phyloP scores from a whole-genome alignment of 768 basidiomycete genomes.

The Collybia nuda region DNA sequence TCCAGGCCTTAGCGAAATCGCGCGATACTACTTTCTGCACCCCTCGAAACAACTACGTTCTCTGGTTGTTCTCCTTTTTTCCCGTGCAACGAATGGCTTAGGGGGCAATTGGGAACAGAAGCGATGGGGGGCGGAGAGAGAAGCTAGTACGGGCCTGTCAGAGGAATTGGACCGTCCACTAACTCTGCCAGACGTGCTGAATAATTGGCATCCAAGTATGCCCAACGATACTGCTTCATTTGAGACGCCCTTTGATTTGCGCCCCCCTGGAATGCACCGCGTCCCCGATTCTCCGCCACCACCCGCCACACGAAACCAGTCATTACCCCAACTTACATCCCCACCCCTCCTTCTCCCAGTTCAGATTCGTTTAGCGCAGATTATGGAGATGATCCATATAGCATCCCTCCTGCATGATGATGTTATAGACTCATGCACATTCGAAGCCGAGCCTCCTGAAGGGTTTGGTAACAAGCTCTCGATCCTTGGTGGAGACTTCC shows the following conservation, averaged over 20 bases:
- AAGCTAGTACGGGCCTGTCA: slow-evolving; percentile 50
- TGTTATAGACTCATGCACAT: slow-evolving; percentile 72
- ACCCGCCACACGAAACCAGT: slow-evolving; percentile 9
- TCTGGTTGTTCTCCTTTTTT: slow-evolving; percentile 83
- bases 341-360: slow-evolving; percentile 69
- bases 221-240: slow-evolving; percentile 76
- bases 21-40: slow-evolving; percentile 89
- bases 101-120: slow-evolving; percentile 64
- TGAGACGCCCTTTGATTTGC: slow-evolving; percentile 51
- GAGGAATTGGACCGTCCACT: slow-evolving; percentile 79
- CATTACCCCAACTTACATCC: slow-evolving; percentile 20
- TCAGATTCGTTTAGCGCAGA: slow-evolving; percentile 90
- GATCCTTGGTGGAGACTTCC: slow-evolving; percentile 93
- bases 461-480: slow-evolving; percentile 90
- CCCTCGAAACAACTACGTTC: slow-evolving; percentile 92
- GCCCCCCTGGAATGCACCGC: slow-evolving; percentile 33
- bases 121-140: slow-evolving; percentile 57
- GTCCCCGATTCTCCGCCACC: slow-evolving; percentile 28
- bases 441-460: slow-evolving; percentile 59
- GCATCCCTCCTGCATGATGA: slow-evolving; percentile 93
- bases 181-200: slow-evolving; percentile 75
- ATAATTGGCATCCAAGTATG: slow-evolving; percentile 91
- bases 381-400: slow-evolving; percentile 97
- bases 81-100: slow-evolving; percentile 91
- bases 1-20: slow-evolving; percentile 83